Percentiles rank a stretch among this genome's conserved stretches.
Evolutionary conservation across 2,329 filamentous ascomycete genomes (phyloP).

Genomic region (Didymella pomorum): DNA sequence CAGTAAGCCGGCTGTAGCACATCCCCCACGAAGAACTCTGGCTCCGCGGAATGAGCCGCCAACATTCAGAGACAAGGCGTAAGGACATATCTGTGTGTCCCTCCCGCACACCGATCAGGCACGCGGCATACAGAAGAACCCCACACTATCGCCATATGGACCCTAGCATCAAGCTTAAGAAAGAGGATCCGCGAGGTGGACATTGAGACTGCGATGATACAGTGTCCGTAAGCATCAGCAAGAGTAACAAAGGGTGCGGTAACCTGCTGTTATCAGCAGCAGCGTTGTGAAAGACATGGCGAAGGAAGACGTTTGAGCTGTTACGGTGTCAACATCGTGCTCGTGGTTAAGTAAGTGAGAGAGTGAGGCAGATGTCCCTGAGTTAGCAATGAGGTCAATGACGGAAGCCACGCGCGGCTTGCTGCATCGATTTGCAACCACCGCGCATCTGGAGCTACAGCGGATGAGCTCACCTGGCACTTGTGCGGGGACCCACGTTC

Average conservation of each 20-base stretch:
- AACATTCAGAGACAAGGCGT: slow-evolving; percentile 1
- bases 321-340: background rate
- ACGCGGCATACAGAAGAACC: background rate
- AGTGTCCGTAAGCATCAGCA: background rate
- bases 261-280: background rate
- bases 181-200: background rate
- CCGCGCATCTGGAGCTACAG: background rate
- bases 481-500: background rate
- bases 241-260: background rate
- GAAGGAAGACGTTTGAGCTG: background rate
- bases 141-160: background rate
- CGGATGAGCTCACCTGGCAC: background rate
- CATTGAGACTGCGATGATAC: background rate
- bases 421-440: background rate
- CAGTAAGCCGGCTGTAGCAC: slow-evolving; percentile 4
- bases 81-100: background rate
- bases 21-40: background rate
- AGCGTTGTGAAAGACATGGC: background rate
- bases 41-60: slow-evolving; percentile 3
- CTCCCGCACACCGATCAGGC: slow-evolving; percentile 11
- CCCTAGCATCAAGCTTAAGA: background rate
- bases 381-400: slow-evolving; percentile 1
- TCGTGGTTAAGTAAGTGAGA: background rate
- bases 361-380: background rate
- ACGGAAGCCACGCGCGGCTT: slow-evolving; percentile 2